Evolutionary conservation across 129 eudicot species (phyloP).

Genomic region (Lactuca sativa): DNA sequence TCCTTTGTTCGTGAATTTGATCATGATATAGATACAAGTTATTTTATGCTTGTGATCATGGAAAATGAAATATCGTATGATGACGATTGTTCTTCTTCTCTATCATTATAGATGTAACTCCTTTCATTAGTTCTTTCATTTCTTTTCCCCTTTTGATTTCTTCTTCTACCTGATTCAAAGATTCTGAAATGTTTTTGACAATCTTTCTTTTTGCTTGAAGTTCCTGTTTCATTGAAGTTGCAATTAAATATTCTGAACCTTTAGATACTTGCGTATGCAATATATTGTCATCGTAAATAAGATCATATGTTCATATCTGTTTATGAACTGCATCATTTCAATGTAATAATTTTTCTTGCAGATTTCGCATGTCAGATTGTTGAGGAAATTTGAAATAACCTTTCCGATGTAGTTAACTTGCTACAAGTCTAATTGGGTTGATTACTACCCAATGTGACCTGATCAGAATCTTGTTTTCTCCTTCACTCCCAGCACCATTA

Average conservation of each 20-base stretch:
- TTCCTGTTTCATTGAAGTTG: constrained; percentile 1
- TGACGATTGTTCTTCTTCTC: constrained; percentile 7
- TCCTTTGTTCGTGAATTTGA: not conserved
- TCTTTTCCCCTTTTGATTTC: not conserved
- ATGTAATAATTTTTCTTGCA: constrained; percentile 19
- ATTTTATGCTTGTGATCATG: not conserved
- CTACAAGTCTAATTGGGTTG: constrained; percentile 27
- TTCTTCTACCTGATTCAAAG: not conserved
- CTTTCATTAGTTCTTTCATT: not conserved
- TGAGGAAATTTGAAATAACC: constrained; percentile 10
- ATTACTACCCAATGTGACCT: constrained; percentile 27
- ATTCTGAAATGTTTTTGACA: not conserved
- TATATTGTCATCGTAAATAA: too few relatives aligned
- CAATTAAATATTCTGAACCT: not conserved
- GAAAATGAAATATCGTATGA: not conserved
- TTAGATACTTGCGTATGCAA: too few relatives aligned
- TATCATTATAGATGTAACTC: not conserved
- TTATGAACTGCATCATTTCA: too few relatives aligned
- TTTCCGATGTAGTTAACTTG: constrained; percentile 32
- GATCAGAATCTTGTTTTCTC: constrained; percentile 30
- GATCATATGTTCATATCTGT: too few relatives aligned
- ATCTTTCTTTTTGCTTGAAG: not conserved
- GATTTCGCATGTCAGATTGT: constrained; percentile 18
- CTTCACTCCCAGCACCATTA: constrained; percentile 15
- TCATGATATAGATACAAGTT: not conserved